A percentile compares a stretch with the other conserved stretches of the same genome.
Conservation (phyloP, 495 filamentous ascomycete species). For the Evernia prunastri region DNA sequence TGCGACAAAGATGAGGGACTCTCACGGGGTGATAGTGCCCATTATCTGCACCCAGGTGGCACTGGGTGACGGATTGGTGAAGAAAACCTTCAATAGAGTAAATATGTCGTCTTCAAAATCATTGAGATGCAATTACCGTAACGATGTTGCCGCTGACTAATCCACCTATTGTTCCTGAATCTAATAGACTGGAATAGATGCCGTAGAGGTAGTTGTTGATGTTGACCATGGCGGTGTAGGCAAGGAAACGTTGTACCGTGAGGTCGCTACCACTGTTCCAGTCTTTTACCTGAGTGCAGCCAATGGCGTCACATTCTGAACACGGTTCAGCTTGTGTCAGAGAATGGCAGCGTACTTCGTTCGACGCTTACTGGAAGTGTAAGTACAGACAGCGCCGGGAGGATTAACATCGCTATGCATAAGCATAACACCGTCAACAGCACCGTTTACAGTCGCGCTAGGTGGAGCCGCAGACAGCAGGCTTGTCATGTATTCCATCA, state of each 20-base stretch:
- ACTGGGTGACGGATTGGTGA: slow-evolving; percentile 13
- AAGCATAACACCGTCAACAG: background rate
- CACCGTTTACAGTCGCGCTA: background rate
- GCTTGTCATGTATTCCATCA: background rate
- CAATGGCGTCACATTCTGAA: slow-evolving; percentile 1
- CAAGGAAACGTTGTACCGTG: slow-evolving; percentile 10
- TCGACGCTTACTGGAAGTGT: background rate
- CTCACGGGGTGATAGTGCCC: slow-evolving; percentile 9
- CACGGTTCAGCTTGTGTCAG: too few relatives aligned
- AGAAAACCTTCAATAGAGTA: slow-evolving; percentile 5
- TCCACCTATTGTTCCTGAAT: background rate
- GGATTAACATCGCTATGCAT: slow-evolving; percentile 1
- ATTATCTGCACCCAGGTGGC: slow-evolving; percentile 19
- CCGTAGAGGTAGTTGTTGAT: slow-evolving; percentile 5
- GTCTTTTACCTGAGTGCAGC: slow-evolving; percentile 3
- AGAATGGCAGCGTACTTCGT: too few relatives aligned
- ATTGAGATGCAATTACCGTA: too few relatives aligned
- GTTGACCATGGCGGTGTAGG: slow-evolving; percentile 7
- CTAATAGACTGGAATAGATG: background rate
- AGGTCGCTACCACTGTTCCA: slow-evolving; percentile 4
- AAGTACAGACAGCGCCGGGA: slow-evolving; percentile 2
- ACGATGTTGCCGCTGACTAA: slow-evolving; percentile 7
- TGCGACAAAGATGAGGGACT: background rate
- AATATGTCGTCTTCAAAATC: too few relatives aligned
- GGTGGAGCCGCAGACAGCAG: background rate